Evolutionary conservation across 2,329 filamentous ascomycete species (phyloP).

Genomic region (Periconia digitata): DNA sequence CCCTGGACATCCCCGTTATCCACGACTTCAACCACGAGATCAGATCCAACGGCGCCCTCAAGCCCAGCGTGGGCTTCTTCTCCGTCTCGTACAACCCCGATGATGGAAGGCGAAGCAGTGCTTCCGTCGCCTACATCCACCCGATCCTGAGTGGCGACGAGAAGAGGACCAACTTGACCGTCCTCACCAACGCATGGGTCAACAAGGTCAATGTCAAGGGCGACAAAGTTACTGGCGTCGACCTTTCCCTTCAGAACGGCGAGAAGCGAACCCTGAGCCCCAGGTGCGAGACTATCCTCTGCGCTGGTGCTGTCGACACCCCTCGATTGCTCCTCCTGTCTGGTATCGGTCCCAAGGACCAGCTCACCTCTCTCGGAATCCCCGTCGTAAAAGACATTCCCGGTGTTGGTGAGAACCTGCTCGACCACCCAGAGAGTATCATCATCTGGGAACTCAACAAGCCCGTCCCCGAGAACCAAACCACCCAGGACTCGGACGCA

Average conservation of each 20-base stretch:
- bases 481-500: conserved; percentile 88
- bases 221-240: conserved; percentile 71
- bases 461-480: conserved; percentile 76
- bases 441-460: conserved; percentile 79
- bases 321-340: conserved; percentile 64
- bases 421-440: conserved; percentile 67
- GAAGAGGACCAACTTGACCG: conserved; percentile 78
- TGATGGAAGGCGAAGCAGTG: conserved; percentile 79
- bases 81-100: conserved; percentile 90
- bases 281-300: conserved; percentile 76
- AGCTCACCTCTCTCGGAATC: conserved; percentile 50
- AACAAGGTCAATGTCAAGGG: conserved; percentile 73
- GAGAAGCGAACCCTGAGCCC: conserved; percentile 59
- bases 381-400: conserved; percentile 62
- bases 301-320: conserved; percentile 79
- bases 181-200: conserved; percentile 87
- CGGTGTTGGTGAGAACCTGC: conserved; percentile 64
- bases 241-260: conserved; percentile 66
- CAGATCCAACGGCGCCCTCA: conserved; percentile 68
- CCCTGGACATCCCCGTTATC: conserved; percentile 78
- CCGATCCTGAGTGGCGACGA: conserved; percentile 84
- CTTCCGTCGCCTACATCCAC: conserved; percentile 90
- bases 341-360: conserved; percentile 52
- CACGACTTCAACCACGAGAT: conserved; percentile 88
- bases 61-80: conserved; percentile 83